Evolutionary conservation across 1,284 basidiomycete genomes (phyloP), one percentile per base, ranked within the genome.

Genomic region (Sanguinoderma infundibulare): DNA sequence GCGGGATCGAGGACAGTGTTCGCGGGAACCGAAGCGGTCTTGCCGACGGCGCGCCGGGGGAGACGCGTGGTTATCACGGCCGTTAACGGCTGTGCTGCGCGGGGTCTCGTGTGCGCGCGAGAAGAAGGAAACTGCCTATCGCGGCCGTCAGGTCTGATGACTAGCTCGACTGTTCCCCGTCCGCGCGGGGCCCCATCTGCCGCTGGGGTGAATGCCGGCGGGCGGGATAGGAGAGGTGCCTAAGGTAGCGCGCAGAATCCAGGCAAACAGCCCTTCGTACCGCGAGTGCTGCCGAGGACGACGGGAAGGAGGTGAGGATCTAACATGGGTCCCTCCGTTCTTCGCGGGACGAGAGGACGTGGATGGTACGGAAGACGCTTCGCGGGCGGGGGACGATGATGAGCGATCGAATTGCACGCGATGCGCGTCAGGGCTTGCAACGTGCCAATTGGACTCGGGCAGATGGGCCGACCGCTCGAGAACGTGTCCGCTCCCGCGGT

Each of bases 21-120:
- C 63, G 63, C 63, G 63, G 63, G 63, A 64, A 59, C 42, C 59
- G 62, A 56, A 55, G 62, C 44, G 26, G 20, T 20, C 20, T 34
- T 51, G 49, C 49, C 49, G 49, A 51, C 14, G n/a, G 49, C 32
- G 20, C 32, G 49, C 49, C 49, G 49, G 7, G 2, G 7, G 17
- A 2, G 57, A 53, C 56, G 59, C 56, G 59, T 61, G 53, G 52
- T 44, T 53, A 51, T 57, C 55, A 46, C 54, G 55, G 44, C 60
- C 46, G 54, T 53, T 30, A 26, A 44, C 15, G 32, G 55, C 55
- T 51, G 58, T 51, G 52, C 51, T 32, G 51, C 57, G 44, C 47
- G 58, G 50, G 54, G 52, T 59, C 55, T 53, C 60, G 60, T 57
- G 62, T 36, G 51, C 46, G 32, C 35, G 20, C 46, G n/a, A 53